A percentile compares a stretch with the other conserved stretches of the same genome.
Evolutionary conservation across 495 filamentous ascomycete genomes (phyloP).

Genomic region (Parachaetomium inaequale): DNA sequence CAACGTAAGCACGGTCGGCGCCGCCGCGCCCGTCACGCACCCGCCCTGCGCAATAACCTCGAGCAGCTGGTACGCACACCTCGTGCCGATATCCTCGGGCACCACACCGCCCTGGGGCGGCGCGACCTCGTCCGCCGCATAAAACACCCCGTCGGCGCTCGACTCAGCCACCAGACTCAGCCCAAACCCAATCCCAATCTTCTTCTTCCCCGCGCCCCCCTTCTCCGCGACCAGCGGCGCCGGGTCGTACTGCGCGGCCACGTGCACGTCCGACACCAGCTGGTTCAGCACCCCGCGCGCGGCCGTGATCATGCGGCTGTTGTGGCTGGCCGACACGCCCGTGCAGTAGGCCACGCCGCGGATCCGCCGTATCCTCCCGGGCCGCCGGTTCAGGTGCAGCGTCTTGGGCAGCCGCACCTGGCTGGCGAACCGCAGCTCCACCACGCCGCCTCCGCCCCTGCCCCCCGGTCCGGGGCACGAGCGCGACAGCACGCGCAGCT

Average conservation of each 20-base stretch:
- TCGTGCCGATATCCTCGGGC: constrained; percentile 84
- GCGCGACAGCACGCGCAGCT: constrained; percentile 75
- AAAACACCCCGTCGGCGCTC: constrained; percentile 71
- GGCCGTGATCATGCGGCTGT: constrained; percentile 89
- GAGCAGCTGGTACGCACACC: constrained; percentile 84
- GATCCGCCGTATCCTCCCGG: constrained; percentile 82
- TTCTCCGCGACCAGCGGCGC: constrained; percentile 66
- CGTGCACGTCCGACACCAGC: constrained; percentile 80
- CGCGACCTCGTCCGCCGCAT: constrained; percentile 79
- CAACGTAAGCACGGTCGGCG: constrained; percentile 68
- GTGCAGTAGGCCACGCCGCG: constrained; percentile 90
- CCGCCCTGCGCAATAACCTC: constrained; percentile 79
- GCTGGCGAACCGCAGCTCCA: constrained; percentile 85
- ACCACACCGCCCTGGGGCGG: constrained; percentile 75
- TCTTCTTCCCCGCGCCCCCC: constrained; percentile 52
- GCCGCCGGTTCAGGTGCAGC: constrained; percentile 74
- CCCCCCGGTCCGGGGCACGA: constrained; percentile 71
- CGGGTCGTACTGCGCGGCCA: constrained; percentile 59
- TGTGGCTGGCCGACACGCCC: constrained; percentile 85
- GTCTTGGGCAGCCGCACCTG: constrained; percentile 93
- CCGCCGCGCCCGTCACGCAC: constrained; percentile 67
- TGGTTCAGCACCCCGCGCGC: constrained; percentile 84
- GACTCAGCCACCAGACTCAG: constrained; percentile 88
- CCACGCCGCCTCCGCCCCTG: constrained; percentile 79
- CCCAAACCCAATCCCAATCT: constrained; percentile 75